Evolutionary conservation across 352 stramenopile genomes (phyloP).

Genomic region (Hyaloperonospora arabidopsidis): DNA sequence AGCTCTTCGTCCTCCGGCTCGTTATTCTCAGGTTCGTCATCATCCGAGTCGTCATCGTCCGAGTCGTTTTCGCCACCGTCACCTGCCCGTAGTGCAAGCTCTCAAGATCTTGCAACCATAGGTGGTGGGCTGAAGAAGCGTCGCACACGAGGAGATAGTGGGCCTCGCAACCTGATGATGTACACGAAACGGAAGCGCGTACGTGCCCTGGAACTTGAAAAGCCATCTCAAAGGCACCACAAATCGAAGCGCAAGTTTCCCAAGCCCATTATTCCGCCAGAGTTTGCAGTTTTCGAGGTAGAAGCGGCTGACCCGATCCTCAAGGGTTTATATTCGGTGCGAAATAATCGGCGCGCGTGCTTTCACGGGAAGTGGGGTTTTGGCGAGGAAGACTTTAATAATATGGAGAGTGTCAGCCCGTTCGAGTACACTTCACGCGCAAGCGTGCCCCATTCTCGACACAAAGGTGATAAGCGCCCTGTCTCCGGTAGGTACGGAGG

Average conservation of each 20-base stretch:
- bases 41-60: slow-evolving; percentile 10
- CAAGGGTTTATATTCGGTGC: slow-evolving; percentile 42
- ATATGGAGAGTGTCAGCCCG: slow-evolving; percentile 35
- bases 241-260: slow-evolving; percentile 23
- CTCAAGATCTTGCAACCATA: slow-evolving; percentile 17
- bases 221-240: not conserved
- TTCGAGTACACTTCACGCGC: slow-evolving; percentile 58
- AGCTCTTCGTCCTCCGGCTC: slow-evolving; percentile 16
- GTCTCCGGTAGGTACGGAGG: slow-evolving; percentile 59
- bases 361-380: slow-evolving; percentile 62
- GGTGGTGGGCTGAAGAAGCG: slow-evolving; percentile 9
- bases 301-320: slow-evolving; percentile 47
- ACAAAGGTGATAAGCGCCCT: slow-evolving; percentile 39
- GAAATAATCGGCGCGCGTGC: slow-evolving; percentile 33
- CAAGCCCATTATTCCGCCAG: slow-evolving; percentile 22
- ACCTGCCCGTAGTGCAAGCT: slow-evolving; percentile 24
- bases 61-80: slow-evolving; percentile 18
- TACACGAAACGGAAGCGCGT: slow-evolving; percentile 22
- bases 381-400: slow-evolving; percentile 43
- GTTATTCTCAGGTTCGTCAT: not conserved
- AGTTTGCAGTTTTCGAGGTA: slow-evolving; percentile 45
- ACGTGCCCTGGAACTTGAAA: slow-evolving; percentile 6
- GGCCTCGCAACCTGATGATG: slow-evolving; percentile 18
- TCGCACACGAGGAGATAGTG: slow-evolving; percentile 6
- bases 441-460: slow-evolving; percentile 27